phyloP scores from a whole-genome alignment of 2,329 filamentous ascomycete species.

The Hypoxylon sp. region DNA sequence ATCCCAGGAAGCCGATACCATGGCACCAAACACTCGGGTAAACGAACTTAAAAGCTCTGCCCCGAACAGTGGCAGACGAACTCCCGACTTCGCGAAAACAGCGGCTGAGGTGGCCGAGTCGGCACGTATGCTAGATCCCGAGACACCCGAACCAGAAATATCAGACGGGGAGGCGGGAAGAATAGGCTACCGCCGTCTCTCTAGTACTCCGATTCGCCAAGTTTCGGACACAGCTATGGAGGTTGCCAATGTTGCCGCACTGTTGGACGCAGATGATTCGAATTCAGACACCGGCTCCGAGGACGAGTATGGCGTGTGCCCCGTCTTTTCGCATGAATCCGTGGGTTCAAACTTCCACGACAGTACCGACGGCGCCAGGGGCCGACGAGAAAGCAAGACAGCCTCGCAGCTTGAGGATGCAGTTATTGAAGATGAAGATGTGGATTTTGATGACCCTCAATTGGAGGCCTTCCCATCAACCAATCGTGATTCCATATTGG shows the following conservation, averaged over 20 bases:
- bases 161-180: constrained; percentile 52
- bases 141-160: constrained; percentile 51
- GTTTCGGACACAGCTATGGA: constrained; percentile 60
- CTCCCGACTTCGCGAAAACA: constrained; percentile 47
- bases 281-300: constrained; percentile 18
- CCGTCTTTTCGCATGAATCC: constrained; percentile 49
- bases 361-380: constrained; percentile 5
- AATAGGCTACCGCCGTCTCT: constrained; percentile 52
- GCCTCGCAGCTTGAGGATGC: constrained; percentile 11
- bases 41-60: constrained; percentile 34
- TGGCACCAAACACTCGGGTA: constrained; percentile 30
- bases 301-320: constrained; percentile 27
- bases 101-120: constrained; percentile 55
- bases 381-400: constrained; percentile 15
- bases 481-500: constrained; percentile 50
- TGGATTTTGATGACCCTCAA: constrained; percentile 49
- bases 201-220: constrained; percentile 56
- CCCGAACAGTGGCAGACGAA: constrained; percentile 45
- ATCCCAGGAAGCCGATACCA: constrained; percentile 32
- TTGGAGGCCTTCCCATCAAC: constrained; percentile 50
- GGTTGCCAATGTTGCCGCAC: constrained; percentile 58
- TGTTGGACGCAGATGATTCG: constrained; percentile 50
- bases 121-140: constrained; percentile 50
- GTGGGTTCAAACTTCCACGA: constrained; percentile 35
- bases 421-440: constrained; percentile 23